Evolutionary conservation across 2,329 filamentous ascomycete genomes (phyloP).

Genomic region (Talaromyces sp.): DNA sequence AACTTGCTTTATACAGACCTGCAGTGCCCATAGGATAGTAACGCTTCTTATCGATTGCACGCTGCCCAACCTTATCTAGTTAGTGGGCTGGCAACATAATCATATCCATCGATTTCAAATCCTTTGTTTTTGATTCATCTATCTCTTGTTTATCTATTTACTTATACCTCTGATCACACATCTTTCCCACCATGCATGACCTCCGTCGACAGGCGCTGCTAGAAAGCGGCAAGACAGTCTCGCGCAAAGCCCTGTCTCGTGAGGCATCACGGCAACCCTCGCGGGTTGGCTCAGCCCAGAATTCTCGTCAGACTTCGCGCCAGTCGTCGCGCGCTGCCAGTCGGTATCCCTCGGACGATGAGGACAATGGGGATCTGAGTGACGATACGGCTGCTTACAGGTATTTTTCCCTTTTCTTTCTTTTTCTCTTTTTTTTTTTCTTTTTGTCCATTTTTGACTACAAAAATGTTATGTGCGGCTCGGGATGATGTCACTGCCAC

Average conservation of each 20-base stretch:
- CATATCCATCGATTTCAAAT: background rate
- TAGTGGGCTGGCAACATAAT: background rate
- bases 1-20: slow-evolving; percentile 6
- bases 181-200: slow-evolving; percentile 36
- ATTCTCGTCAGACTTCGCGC: slow-evolving; percentile 49
- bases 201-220: slow-evolving; percentile 54
- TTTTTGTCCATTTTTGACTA: slow-evolving; percentile 19
- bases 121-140: background rate
- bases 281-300: slow-evolving; percentile 45
- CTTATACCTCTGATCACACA: background rate
- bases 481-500: slow-evolving; percentile 30
- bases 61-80: slow-evolving; percentile 1
- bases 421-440: slow-evolving; percentile 17
- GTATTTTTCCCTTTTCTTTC: slow-evolving; percentile 26
- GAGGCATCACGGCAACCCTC: slow-evolving; percentile 49
- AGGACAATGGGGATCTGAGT: slow-evolving; percentile 49
- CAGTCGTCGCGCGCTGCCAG: slow-evolving; percentile 50
- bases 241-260: slow-evolving; percentile 54
- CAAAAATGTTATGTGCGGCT: background rate
- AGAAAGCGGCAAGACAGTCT: slow-evolving; percentile 60
- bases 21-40: slow-evolving; percentile 13
- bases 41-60: background rate
- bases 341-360: slow-evolving; percentile 54
- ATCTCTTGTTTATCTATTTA: background rate
- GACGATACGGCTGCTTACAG: slow-evolving; percentile 53